Conservation (phyloP, 2,329 filamentous ascomycete species). For the Diaporthe velutina region DNA sequence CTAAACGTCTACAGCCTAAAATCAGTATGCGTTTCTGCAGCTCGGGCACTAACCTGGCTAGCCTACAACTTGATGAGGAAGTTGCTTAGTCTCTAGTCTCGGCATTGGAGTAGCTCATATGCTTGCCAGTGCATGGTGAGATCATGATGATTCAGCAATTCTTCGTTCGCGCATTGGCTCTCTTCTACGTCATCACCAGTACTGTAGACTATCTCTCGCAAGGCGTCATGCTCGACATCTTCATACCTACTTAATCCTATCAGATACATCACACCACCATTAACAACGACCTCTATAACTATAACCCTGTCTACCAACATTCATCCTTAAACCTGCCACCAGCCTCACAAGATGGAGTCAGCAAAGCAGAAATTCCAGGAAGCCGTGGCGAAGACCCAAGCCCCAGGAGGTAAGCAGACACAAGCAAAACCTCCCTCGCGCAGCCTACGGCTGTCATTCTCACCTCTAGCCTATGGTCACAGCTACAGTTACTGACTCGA, state of each 20-base stretch:
- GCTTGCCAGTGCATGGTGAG: background rate
- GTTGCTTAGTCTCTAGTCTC: background rate
- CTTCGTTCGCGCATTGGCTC: background rate
- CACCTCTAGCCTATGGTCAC: background rate
- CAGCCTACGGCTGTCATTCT: background rate
- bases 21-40: no score
- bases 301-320: no score
- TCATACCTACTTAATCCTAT: background rate
- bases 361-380: constrained; percentile 35
- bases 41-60: no score
- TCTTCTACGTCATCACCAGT: background rate
- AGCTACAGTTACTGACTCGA: background rate
- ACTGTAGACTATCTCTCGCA: no score
- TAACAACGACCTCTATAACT: no score
- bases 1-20: no score
- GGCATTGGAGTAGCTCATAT: background rate
- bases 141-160: constrained; percentile 22
- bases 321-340: accelerated
- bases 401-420: constrained; percentile 28
- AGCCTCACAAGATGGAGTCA: background rate
- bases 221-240: background rate
- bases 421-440: background rate
- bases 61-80: no score
- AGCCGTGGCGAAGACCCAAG: constrained; percentile 29
- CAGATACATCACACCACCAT: background rate